phyloP scores from a whole-genome alignment of 2,329 filamentous ascomycete genomes.

The Coniochaeta prunicola region DNA sequence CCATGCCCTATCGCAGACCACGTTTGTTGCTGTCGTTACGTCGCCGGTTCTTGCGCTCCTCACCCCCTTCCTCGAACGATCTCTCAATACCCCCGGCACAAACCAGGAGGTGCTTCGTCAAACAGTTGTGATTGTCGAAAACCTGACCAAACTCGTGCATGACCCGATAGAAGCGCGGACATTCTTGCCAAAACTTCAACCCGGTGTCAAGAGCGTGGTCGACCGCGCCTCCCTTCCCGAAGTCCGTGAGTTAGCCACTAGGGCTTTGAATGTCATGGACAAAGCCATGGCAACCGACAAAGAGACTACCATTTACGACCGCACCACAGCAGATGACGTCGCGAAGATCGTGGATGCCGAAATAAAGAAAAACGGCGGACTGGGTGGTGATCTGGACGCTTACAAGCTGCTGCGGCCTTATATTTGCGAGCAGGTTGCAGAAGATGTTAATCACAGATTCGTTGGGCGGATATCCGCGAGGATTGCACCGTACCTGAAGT shows the following conservation, averaged over 20 bases:
- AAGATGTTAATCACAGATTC: constrained; percentile 79
- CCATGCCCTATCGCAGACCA: constrained; percentile 92
- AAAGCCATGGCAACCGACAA: constrained; percentile 80
- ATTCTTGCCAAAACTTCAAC: constrained; percentile 90
- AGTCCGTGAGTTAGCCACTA: constrained; percentile 80
- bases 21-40: constrained; percentile 95
- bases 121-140: constrained; percentile 94
- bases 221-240: constrained; percentile 88
- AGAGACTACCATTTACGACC: constrained; percentile 50
- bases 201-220: constrained; percentile 83
- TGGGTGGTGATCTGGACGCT: constrained; percentile 54
- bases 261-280: constrained; percentile 79
- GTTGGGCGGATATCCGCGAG: constrained; percentile 63
- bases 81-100: constrained; percentile 84
- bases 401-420: constrained; percentile 66
- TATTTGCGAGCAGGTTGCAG: constrained; percentile 75
- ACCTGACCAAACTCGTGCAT: constrained; percentile 96
- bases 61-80: constrained; percentile 89
- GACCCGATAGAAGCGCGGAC: constrained; percentile 88
- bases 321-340: constrained; percentile 66
- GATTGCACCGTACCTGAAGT: constrained; percentile 68
- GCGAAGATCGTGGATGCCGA: constrained; percentile 66
- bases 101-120: constrained; percentile 91
- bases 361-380: constrained; percentile 61
- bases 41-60: constrained; percentile 91